Evolutionary conservation across 202 grass and related monocot genomes (phyloP).

Genomic region (Eragrostis tef): DNA sequence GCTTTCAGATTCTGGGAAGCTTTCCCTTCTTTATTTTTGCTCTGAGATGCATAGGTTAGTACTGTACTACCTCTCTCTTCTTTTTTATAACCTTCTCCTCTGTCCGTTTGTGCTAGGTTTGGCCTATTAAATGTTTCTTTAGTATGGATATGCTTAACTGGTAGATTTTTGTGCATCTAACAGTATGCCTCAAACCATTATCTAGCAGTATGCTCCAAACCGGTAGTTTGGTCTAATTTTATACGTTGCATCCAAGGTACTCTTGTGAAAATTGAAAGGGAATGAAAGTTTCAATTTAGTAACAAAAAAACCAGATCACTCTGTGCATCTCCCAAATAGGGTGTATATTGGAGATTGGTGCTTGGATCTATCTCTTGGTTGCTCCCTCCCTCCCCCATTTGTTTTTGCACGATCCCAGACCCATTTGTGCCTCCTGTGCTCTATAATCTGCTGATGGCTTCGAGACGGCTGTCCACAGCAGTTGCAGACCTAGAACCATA

Average conservation of each 20-base stretch:
- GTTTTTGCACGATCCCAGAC: neutral
- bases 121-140: slow-evolving; percentile 1
- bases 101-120: slow-evolving; percentile 18
- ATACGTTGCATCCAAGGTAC: neutral
- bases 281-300: neutral
- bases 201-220: slow-evolving; percentile 16
- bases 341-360: neutral
- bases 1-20: slow-evolving; percentile 96
- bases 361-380: neutral
- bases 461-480: neutral
- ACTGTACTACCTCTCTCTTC: neutral
- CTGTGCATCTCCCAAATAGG: neutral
- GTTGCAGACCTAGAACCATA: neutral
- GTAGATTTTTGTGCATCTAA: slow-evolving; percentile 10
- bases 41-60: slow-evolving; percentile 92
- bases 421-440: neutral
- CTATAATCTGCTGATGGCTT: neutral
- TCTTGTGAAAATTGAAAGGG: neutral
- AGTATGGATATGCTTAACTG: neutral
- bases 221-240: neutral
- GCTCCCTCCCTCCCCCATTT: neutral
- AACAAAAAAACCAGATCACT: slow-evolving; percentile 8
- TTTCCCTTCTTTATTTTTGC: slow-evolving; percentile 89
- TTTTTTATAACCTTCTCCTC: slow-evolving; percentile 8
- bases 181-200: slow-evolving; percentile 20